Conservation (phyloP, 345 rosid genomes). For the Atalantia buxifolia region DNA sequence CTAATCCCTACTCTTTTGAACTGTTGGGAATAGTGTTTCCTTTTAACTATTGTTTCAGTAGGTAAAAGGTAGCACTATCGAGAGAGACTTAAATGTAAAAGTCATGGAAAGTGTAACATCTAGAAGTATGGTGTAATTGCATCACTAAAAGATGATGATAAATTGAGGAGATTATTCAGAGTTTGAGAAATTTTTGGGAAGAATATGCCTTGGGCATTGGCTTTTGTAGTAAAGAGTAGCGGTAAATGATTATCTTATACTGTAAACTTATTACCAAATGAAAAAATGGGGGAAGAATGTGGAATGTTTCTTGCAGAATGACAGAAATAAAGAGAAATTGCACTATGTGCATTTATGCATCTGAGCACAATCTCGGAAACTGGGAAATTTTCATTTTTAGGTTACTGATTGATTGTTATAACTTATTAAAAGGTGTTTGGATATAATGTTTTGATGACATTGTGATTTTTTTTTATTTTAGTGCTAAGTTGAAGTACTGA, state of each 20-base stretch:
- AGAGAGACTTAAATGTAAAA: not conserved
- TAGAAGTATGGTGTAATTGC: not conserved
- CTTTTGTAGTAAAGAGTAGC: not conserved
- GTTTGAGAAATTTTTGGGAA: not conserved
- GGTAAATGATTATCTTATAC: not conserved
- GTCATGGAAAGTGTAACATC: not conserved
- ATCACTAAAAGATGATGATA: not conserved
- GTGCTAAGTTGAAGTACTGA: constrained; percentile 1
- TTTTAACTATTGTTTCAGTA: not conserved
- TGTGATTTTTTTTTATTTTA: not conserved
- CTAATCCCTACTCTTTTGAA: not conserved
- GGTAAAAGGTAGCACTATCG: not conserved
- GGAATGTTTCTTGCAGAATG: not conserved
- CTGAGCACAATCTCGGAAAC: not conserved
- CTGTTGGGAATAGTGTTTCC: not conserved
- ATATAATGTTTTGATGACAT: not conserved
- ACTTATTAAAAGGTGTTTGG: not conserved
- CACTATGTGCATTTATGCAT: not conserved
- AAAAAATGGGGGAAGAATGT: not conserved
- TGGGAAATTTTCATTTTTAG: not conserved
- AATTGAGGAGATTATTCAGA: not conserved
- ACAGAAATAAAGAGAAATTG: not conserved
- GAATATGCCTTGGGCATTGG: not conserved
- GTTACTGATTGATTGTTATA: not conserved
- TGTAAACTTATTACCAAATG: not conserved